These are phyloP conservation scores for Nakazawaea wickerhamii DNA, from an alignment of 805 yeast genomes.

Conservation along the genomic window DNA sequence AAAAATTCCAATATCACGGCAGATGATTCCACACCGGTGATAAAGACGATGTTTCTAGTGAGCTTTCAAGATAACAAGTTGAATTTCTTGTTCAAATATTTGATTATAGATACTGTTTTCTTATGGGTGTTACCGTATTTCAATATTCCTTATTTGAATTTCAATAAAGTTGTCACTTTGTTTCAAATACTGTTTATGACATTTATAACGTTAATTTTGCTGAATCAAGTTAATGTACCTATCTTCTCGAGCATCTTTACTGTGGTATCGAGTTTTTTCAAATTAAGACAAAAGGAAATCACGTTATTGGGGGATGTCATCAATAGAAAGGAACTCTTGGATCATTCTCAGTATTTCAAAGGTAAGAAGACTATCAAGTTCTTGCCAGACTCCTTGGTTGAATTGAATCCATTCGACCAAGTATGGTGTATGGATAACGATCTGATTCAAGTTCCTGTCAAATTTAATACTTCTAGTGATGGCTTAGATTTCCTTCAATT, in stretches of 20 bases:
- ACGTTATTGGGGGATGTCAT: conserved; percentile 27
- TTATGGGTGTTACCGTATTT: conserved; percentile 68
- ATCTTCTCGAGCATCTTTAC: conserved; percentile 24
- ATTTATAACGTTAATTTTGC: conserved; percentile 47
- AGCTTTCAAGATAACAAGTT: conserved; percentile 42
- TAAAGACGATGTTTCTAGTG: conserved; percentile 16
- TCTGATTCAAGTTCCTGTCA: conserved; percentile 56
- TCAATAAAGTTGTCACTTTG: conserved; percentile 51
- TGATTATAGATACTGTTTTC: conserved; percentile 65
- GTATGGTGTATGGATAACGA: conserved; percentile 50
- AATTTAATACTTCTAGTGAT: conserved; percentile 66
- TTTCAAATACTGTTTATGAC: conserved; percentile 42
- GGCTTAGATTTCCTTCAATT: conserved; percentile 66
- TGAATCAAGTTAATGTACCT: conserved; percentile 46
- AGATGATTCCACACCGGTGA: conserved; percentile 17
- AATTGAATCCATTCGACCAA: conserved; percentile 68
- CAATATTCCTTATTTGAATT: conserved; percentile 69
- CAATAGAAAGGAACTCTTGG: conserved; percentile 31
- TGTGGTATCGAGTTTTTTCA: conserved; percentile 8
- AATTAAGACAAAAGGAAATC: conserved; percentile 25
- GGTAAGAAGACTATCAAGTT: conserved; percentile 85
- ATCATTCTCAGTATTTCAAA: conserved; percentile 61
- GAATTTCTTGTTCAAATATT: conserved; percentile 64
- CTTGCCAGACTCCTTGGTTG: conserved; percentile 86
- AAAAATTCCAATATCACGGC: conserved; percentile 35